These are phyloP conservation scores for Pythium monospermum DNA, from an alignment of 352 stramenopile genomes.

Conservation along the genomic window DNA sequence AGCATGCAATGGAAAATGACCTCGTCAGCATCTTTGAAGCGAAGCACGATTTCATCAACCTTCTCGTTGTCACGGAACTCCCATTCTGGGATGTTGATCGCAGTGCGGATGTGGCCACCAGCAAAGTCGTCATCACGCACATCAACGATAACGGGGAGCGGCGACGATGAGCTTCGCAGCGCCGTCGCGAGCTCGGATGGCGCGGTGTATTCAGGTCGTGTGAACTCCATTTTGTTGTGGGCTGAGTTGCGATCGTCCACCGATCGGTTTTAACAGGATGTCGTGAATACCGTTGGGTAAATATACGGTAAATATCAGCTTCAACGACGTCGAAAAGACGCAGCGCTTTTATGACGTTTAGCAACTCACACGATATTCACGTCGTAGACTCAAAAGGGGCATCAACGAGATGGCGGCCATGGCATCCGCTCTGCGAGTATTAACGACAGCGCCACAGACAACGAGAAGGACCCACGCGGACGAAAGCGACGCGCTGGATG, in stretches of 20 bases:
- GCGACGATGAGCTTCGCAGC: conserved; percentile 32
- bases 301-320: too few species aligned
- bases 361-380: too few species aligned
- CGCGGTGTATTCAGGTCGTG: conserved; percentile 33
- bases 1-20: conserved; percentile 89
- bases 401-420: too few species aligned
- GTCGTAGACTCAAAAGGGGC: too few species aligned
- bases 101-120: conserved; percentile 68
- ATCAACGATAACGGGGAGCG: conserved; percentile 59
- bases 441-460: not conserved
- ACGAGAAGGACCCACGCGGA: not conserved
- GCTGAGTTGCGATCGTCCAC: not conserved
- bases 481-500: not conserved
- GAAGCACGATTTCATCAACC: conserved; percentile 68
- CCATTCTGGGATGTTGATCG: conserved; percentile 74
- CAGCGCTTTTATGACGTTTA: too few species aligned
- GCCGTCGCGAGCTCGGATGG: conserved; percentile 48
- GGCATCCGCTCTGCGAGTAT: not conserved
- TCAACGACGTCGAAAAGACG: too few species aligned
- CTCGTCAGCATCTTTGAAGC: conserved; percentile 52
- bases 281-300: too few species aligned
- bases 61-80: conserved; percentile 77
- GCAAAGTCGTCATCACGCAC: conserved; percentile 73
- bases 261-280: not conserved
- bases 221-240: conserved; percentile 3